Evolutionary conservation across 306 rosid species (phyloP).

Genomic region (Delonix regia): DNA sequence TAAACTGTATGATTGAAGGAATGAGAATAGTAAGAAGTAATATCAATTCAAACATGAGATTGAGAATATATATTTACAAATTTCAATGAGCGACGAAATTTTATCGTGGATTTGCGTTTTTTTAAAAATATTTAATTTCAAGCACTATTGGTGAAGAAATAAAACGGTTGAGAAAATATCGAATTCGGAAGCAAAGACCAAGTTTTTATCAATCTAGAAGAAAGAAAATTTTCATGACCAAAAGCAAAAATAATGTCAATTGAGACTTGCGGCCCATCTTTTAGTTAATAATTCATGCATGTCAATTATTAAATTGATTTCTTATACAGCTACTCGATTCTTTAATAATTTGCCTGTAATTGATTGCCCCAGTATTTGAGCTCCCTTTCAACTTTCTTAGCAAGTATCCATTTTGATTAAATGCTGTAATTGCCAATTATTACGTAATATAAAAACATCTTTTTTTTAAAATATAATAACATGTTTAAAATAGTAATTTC

Average conservation of each 20-base stretch:
- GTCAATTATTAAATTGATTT: neutral
- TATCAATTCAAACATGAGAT: no score
- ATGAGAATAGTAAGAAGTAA: no score
- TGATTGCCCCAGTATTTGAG: neutral
- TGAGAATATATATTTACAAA: no score
- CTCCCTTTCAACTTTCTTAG: neutral
- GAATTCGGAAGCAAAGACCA: neutral
- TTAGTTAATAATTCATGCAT: conserved; percentile 9
- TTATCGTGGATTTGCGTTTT: no score
- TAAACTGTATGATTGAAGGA: no score
- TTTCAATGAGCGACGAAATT: no score
- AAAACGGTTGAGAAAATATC: no score
- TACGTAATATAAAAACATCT: neutral
- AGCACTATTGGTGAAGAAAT: no score
- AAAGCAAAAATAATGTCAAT: neutral
- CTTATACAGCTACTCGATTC: neutral
- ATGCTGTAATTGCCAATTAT: neutral
- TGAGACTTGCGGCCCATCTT: neutral
- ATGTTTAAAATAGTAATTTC: no score
- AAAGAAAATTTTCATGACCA: no score
- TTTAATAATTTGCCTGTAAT: conserved; percentile 7
- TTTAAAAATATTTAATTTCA: no score
- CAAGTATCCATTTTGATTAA: neutral
- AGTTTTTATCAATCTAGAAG: neutral
- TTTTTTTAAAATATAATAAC: neutral